Base-by-base conservation (phyloP, 2,329 filamentous ascomycete species). In the Myriosclerotinia curreyana region DNA sequence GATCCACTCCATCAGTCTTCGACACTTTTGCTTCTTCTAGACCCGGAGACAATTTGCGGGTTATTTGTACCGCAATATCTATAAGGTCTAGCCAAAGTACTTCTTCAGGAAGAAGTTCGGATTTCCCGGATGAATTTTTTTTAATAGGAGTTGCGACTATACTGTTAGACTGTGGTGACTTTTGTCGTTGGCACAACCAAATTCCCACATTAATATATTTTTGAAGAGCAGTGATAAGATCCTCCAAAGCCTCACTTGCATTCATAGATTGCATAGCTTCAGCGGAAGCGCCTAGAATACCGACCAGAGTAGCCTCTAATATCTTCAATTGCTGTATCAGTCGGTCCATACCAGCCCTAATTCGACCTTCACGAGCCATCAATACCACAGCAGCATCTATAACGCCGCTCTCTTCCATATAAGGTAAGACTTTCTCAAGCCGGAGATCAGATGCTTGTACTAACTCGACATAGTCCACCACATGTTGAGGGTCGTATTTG, bases 131-230 rank as follows among this genome's bases (percentile, higher is more conserved):
- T 4, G 76, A 71, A 63, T 83, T 82, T 66, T 76, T 84, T 75
- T 76, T 84, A 79, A 68, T 86, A 79, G 25, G 77, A 75, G 68
- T 76, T 79, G 61, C 74, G 71, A 65, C 77, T 77, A 54, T 3
- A 64, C 66, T 66, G 28, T 61, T 66, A 56, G 75, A 74, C 7
- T 79, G 76, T 0, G 82, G 83, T 71, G 89, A 90, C 56, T 86
- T 91, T 74, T 96, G 92, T 1, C 89, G 86, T 76, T 96, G 91
- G 71, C 95, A 98, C 15, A 99, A 80, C 95, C 95, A 99, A 59
- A 96, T 94, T 17, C 96, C 95, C 1, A 99, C 91, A 68, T 92
- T 88, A 1, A 89, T 86, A 76, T 96, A 98, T 74, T 96, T 97
- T 66, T 96, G 88, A 22, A 99, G 79, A 0, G 89, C 87, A 64